Percentiles rank a stretch among this genome's conserved stretches.
phyloP scores from a whole-genome alignment of 1,284 basidiomycete genomes.

The Mycosarcoma mackinlayi region DNA sequence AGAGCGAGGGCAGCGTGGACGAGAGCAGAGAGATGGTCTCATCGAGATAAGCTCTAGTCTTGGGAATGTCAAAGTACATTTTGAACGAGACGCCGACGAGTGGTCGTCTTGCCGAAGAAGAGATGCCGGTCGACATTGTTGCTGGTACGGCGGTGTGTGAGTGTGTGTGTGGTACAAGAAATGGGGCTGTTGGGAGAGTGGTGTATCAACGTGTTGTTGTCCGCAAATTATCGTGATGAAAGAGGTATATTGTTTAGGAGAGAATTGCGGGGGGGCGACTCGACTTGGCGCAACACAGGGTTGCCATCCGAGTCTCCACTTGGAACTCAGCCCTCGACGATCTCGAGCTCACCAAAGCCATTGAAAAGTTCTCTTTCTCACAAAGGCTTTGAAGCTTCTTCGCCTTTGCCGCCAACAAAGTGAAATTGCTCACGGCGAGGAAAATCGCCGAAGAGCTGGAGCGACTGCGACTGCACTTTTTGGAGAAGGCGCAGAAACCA shows the following conservation, averaged over 20 bases:
- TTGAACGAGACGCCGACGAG: constrained; percentile 64
- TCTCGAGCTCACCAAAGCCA: neutral
- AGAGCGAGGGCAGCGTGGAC: constrained; percentile 7
- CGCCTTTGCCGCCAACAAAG: too few relatives aligned
- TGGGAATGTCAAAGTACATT: constrained; percentile 64
- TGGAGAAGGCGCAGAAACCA: neutral
- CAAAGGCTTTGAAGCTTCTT: too few relatives aligned
- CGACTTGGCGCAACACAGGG: too few relatives aligned
- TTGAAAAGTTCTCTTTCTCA: too few relatives aligned
- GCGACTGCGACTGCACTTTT: too few relatives aligned
- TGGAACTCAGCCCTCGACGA: neutral
- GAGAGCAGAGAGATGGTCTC: constrained; percentile 28
- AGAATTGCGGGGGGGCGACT: too few relatives aligned
- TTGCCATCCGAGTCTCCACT: too few relatives aligned
- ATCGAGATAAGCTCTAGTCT: constrained; percentile 39
- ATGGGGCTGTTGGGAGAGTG: neutral
- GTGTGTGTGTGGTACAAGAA: neutral
- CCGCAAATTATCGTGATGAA: too few relatives aligned
- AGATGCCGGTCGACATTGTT: constrained; percentile 12
- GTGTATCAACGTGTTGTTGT: neutral
- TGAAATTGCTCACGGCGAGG: constrained; percentile 11
- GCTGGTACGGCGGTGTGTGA: neutral
- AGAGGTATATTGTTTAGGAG: too few relatives aligned
- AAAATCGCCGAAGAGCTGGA: constrained; percentile 14
- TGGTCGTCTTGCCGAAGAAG: constrained; percentile 20